Evolutionary conservation across 2,329 filamentous ascomycete genomes (phyloP).

Genomic region (Diaporthe sp.): DNA sequence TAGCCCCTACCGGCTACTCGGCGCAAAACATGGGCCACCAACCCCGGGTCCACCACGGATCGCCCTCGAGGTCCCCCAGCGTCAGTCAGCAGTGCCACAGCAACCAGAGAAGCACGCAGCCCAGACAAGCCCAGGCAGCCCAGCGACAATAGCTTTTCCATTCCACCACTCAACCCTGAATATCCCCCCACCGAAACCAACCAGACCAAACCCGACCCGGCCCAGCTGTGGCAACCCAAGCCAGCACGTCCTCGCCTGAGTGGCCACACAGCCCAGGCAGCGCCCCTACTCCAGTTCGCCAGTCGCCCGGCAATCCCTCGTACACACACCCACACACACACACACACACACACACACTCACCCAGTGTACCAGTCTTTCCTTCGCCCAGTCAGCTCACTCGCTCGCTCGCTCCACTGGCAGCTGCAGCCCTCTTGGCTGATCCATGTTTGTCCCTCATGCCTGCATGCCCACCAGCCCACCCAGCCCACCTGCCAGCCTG

Average conservation of each 20-base stretch:
- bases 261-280: conserved; percentile 25
- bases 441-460: conserved; percentile 15
- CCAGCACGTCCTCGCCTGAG: conserved; percentile 6
- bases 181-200: conserved; percentile 21
- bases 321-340: not conserved
- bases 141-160: conserved; percentile 24
- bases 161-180: conserved; percentile 26
- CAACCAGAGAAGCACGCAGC: conserved; percentile 24
- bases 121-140: conserved; percentile 16
- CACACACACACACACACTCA: no score
- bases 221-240: conserved; percentile 24
- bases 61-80: conserved; percentile 5
- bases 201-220: conserved; percentile 18
- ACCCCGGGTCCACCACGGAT: conserved; percentile 28
- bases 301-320: conserved; percentile 12
- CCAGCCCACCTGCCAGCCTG: conserved; percentile 20
- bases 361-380: not conserved
- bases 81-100: conserved; percentile 31
- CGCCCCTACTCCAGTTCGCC: not conserved
- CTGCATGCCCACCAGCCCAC: conserved; percentile 10
- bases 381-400: conserved; percentile 2
- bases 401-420: conserved; percentile 14
- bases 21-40: conserved; percentile 29
- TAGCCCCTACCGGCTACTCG: conserved; percentile 30
- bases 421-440: conserved; percentile 25